A percentile compares a stretch with the other conserved stretches of the same genome.
These are phyloP conservation scores for Kodamaea arcana DNA, from an alignment of 1,139 yeast species.

Conservation along the genomic window DNA sequence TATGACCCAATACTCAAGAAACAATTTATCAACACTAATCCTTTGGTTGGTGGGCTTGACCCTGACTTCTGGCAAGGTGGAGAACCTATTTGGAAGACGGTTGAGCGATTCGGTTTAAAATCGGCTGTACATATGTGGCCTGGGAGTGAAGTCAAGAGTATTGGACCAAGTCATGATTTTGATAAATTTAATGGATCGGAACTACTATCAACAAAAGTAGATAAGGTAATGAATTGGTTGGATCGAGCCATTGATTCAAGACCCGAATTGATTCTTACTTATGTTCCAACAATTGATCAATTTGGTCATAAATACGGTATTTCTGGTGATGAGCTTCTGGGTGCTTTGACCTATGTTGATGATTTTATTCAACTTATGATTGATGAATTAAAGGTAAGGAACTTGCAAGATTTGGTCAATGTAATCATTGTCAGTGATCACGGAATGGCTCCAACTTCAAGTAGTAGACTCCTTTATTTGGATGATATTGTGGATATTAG, in stretches of 20 bases:
- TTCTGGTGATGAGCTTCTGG: conserved; percentile 50
- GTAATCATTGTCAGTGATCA: conserved; percentile 81
- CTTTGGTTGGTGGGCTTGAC: conserved; percentile 50
- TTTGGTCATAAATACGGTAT: conserved; percentile 73
- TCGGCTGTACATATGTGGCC: conserved; percentile 97
- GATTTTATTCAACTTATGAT: conserved; percentile 49
- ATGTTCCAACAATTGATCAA: conserved; percentile 78
- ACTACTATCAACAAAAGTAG: conserved; percentile 50
- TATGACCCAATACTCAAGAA: conserved; percentile 55
- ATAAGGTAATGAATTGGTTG: conserved; percentile 61
- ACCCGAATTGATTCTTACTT: conserved; percentile 76
- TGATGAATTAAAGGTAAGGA: conserved; percentile 47
- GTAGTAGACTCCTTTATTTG: conserved; percentile 57
- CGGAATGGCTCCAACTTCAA: conserved; percentile 88
- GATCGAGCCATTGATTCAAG: conserved; percentile 50
- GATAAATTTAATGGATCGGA: conserved; percentile 68
- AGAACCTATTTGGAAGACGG: conserved; percentile 84
- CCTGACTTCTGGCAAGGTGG: conserved; percentile 81
- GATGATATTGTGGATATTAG: conserved; percentile 62
- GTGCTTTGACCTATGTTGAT: conserved; percentile 64
- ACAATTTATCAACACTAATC: conserved; percentile 63
- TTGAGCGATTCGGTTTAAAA: conserved; percentile 56
- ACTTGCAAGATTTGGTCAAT: conserved; percentile 63
- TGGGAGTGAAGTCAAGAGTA: conserved; percentile 70
- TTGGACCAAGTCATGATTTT: conserved; percentile 43